phyloP scores from a whole-genome alignment of 202 grass and related monocot genomes.

The Schoenoplectus triqueter region DNA sequence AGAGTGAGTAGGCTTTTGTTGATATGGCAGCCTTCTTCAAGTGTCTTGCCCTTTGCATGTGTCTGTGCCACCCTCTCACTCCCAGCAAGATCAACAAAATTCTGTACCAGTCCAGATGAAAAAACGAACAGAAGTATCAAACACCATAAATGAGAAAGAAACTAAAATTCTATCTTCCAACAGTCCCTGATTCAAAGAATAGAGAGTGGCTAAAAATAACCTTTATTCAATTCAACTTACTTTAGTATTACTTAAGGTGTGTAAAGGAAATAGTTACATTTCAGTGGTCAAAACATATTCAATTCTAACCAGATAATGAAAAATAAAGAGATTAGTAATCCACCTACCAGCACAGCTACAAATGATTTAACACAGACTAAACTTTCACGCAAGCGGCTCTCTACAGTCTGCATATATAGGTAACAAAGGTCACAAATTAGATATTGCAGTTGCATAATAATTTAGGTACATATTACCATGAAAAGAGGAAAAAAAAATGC shows the following conservation, averaged over 20 bases:
- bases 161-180: no score
- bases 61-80: conserved; percentile 95
- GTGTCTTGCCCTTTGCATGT: conserved; percentile 76
- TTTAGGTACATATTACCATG: conserved; percentile 2
- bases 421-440: background rate
- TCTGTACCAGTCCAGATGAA: conserved; percentile 54
- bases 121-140: conserved; percentile 31
- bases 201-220: background rate
- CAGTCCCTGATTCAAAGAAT: background rate
- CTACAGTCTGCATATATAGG: conserved; percentile 63
- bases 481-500: conserved; percentile 19
- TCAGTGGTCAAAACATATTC: background rate
- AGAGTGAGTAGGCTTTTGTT: conserved; percentile 94
- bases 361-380: conserved; percentile 97
- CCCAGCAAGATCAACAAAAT: conserved; percentile 98
- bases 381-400: conserved; percentile 81
- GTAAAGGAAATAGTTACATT: background rate
- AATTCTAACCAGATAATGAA: background rate
- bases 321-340: conserved; percentile 26
- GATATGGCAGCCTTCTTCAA: conserved; percentile 98
- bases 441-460: conserved; percentile 5
- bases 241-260: background rate
- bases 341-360: conserved; percentile 84
- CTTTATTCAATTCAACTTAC: background rate
- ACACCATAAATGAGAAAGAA: background rate